Base-by-base conservation (phyloP, 2,329 filamentous ascomycete species). In the Ceratocystiopsis brevicomis region DNA sequence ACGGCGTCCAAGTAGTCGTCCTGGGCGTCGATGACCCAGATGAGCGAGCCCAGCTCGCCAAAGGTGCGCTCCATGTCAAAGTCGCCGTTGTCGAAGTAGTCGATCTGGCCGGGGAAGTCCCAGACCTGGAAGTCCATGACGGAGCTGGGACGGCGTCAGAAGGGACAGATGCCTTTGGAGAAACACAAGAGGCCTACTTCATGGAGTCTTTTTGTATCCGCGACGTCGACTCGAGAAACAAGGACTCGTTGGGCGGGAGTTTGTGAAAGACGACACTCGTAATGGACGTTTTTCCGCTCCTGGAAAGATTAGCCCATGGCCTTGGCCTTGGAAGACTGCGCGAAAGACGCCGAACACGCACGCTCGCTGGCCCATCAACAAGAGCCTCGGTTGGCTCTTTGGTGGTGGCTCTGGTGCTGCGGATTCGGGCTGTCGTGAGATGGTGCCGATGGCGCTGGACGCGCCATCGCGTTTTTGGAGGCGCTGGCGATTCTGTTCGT, bases 121-220 rank as follows among this genome's bases (percentile, higher is more conserved):
- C 87, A 95, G 40, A 95, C 84, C 62, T 96, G 88, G 52, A 96
- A 95, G 57, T 96, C 88, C 86, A 96, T 95, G 58, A 98, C 96
- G 3, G 90, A 96, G 52, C 86, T 95, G 46, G 3, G 14, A 13
- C 5, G 19, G 19, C 6, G 19, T 21, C 6, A 21, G 19, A 6
- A 21, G 19, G 19, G n/a, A n/a, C 19, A 21, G 19, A 4, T 21
- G 19, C 6, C 4, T 6, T 21, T 21, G 19, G 32, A 10, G 36
- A 11, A 16, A 6, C 12, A 36, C 25, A 16, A n/a, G n/a, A 6
- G 15, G 66, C 84, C 63, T 61, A 95, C 87, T 90, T 84, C 69
- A 96, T 87, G 4, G 82, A 84, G 53, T 95, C 86, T 57, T 93
- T 94, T 56, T 94, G 86, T 49, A 96, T 92, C 32, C 83, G 74